These are phyloP conservation scores for Crithidia bombi DNA, from an alignment of 208 protist species.

Conservation along the genomic window DNA sequence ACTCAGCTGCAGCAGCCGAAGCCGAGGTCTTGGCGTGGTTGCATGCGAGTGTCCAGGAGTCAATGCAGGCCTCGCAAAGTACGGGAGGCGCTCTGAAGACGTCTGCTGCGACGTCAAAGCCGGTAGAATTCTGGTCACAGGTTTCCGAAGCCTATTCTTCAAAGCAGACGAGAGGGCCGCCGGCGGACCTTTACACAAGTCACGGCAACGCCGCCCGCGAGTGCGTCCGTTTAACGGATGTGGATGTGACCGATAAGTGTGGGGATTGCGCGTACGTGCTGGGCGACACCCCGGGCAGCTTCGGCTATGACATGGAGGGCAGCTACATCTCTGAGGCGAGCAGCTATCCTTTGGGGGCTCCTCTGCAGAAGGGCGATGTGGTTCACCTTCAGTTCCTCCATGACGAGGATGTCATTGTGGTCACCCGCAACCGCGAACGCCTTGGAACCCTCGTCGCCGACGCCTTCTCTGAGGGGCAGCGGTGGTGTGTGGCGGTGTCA, in stretches of 20 bases:
- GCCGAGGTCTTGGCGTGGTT: conserved; percentile 30
- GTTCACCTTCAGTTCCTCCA: conserved; percentile 27
- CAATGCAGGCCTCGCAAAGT: conserved; percentile 1
- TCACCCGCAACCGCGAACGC: conserved; percentile 25
- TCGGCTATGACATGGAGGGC: conserved; percentile 34
- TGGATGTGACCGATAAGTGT: neutral
- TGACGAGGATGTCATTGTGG: conserved; percentile 35
- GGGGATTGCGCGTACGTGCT: conserved; percentile 24
- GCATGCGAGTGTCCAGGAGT: conserved; percentile 20
- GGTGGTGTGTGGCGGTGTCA: conserved; percentile 36
- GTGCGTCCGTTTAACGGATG: no score
- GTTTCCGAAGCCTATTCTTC: neutral
- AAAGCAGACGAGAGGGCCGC: neutral
- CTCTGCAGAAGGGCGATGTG: conserved; percentile 18
- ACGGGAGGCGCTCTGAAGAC: neutral
- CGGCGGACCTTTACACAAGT: conserved; percentile 1
- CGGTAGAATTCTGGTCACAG: conserved; percentile 12
- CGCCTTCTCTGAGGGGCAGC: conserved; percentile 39
- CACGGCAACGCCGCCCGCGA: conserved; percentile 2
- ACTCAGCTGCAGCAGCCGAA: conserved; percentile 21
- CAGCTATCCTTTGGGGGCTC: conserved; percentile 25
- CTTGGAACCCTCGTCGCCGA: conserved; percentile 33
- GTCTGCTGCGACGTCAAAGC: neutral
- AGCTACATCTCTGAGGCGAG: conserved; percentile 13
- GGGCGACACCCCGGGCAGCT: conserved; percentile 36